Evolutionary conservation across 2,329 filamentous ascomycete genomes (phyloP), one percentile per base, ranked within the genome.

Genomic region (Aspergillus sp.): DNA sequence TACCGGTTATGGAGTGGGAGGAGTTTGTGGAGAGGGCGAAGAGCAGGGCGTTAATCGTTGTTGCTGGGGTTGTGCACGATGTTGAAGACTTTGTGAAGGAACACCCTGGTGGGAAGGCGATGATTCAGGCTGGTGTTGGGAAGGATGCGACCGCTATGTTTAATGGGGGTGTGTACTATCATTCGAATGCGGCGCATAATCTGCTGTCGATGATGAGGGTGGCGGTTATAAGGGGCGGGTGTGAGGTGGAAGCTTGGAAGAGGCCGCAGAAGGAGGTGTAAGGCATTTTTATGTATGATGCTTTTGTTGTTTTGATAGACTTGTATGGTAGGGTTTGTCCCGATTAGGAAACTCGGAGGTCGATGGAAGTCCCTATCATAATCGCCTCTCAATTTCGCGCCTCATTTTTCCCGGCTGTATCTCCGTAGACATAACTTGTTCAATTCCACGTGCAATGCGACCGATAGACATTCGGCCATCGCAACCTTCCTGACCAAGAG

Each of bases 111-210:
- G 64, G 64, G 0, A 57, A 30, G 17, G 49, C 48, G 0, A 55
- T 64, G 30, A 60, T 66, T 8, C 48, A 10, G 0, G 48, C 58
- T 0, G 57, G 21, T 2, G 47, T 63, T 7, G 62, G 60, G 0
- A 64, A 64, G 41, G 64, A 66, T 50, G 60, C 59, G 13, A 66
- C 62, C 0, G 59, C 58, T 2, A 53, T 59, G 27, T 66, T 66
- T 13, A 57, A 65, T 25, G 64, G 64, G 0, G 64, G 62, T 1
- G 60, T 66, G n/a, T 66, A 66, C 23, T 38, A 51, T 6, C 64
- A 66, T 57, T 66, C 64, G 4, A 63, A 61, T 17, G 58, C 58
- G 2, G 61, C 61, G 21, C 58, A 60, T 27, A 62, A 62, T 41
- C 11, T 62, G 21, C 51, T 62, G 3, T 60, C 58, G 3, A 62